A percentile compares a stretch with the other conserved stretches of the same genome.
Conservation (phyloP, 2,329 filamentous ascomycete species). For the Pyrenophora teres region DNA sequence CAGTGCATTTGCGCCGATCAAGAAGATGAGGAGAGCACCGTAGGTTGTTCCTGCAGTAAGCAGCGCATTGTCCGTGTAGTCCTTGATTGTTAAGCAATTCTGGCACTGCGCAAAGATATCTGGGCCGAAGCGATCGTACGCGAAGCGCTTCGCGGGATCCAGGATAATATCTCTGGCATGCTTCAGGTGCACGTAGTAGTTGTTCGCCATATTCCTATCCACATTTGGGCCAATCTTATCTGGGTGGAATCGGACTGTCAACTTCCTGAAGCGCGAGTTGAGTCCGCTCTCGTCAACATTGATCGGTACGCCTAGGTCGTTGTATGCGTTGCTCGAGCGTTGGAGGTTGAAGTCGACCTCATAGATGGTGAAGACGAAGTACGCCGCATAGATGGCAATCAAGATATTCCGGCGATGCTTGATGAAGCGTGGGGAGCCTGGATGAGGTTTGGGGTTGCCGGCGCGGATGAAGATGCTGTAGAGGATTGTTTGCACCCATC, state of each 20-base stretch:
- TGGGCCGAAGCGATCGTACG: constrained; percentile 82
- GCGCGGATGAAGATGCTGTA: constrained; percentile 89
- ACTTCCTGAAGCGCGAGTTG: constrained; percentile 80
- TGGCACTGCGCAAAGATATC: constrained; percentile 60
- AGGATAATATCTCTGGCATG: constrained; percentile 84
- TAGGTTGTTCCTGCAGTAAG: constrained; percentile 32
- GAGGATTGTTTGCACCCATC: constrained; percentile 71
- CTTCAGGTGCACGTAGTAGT: constrained; percentile 81
- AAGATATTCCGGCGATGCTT: constrained; percentile 82
- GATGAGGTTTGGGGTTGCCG: constrained; percentile 75
- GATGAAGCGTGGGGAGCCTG: constrained; percentile 69
- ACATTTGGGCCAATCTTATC: constrained; percentile 67
- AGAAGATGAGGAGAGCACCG: constrained; percentile 31
- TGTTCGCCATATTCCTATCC: constrained; percentile 39
- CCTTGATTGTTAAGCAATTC: constrained; percentile 68
- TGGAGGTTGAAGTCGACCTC: constrained; percentile 85
- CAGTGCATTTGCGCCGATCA: constrained; percentile 42
- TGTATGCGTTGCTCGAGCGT: constrained; percentile 75
- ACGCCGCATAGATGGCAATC: constrained; percentile 78
- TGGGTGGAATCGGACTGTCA: constrained; percentile 70
- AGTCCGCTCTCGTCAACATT: constrained; percentile 74
- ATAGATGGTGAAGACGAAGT: constrained; percentile 90
- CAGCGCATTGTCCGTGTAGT: constrained; percentile 72
- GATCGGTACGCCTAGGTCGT: constrained; percentile 71
- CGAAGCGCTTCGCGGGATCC: constrained; percentile 74